Evolutionary conservation across 148 eudicot genomes (phyloP).

Genomic region (Amaranthus cruentus): DNA sequence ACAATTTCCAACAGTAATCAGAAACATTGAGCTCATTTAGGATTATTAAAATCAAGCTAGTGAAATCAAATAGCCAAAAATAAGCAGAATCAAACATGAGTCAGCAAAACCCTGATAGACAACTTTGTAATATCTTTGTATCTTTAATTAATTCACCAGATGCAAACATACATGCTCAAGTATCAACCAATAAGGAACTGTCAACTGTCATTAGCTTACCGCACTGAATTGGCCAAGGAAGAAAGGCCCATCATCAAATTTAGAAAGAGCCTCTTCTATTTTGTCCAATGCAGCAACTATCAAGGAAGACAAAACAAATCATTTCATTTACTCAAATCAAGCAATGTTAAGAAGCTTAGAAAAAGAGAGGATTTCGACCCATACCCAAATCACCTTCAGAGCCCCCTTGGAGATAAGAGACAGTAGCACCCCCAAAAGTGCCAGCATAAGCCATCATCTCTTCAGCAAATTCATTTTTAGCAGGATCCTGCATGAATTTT

Average conservation of each 20-base stretch:
- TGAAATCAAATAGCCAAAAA: too few relatives aligned
- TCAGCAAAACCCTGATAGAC: too few relatives aligned
- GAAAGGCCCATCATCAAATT: conserved; percentile 77
- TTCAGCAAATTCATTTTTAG: conserved; percentile 61
- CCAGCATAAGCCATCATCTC: conserved; percentile 53
- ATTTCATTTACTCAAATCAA: not conserved
- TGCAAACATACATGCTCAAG: not conserved
- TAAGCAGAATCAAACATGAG: too few relatives aligned
- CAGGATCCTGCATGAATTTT: conserved; percentile 45
- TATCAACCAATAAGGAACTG: not conserved
- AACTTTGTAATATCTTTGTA: too few relatives aligned
- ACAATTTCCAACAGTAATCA: too few relatives aligned
- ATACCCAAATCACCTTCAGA: conserved; percentile 46
- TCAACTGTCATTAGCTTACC: conserved; percentile 31
- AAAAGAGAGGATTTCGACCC: not conserved
- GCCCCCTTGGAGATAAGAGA: conserved; percentile 42
- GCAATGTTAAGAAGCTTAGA: too few relatives aligned
- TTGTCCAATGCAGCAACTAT: conserved; percentile 61
- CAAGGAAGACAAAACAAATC: not conserved
- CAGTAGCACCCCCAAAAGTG: conserved; percentile 28
- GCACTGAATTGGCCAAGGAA: conserved; percentile 83
- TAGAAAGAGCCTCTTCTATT: conserved; percentile 63
- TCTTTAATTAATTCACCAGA: too few relatives aligned
- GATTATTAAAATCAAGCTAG: too few relatives aligned
- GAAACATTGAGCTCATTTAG: too few relatives aligned